phyloP scores from a whole-genome alignment of 2,329 filamentous ascomycete genomes.

The Neobulgaria alba region DNA sequence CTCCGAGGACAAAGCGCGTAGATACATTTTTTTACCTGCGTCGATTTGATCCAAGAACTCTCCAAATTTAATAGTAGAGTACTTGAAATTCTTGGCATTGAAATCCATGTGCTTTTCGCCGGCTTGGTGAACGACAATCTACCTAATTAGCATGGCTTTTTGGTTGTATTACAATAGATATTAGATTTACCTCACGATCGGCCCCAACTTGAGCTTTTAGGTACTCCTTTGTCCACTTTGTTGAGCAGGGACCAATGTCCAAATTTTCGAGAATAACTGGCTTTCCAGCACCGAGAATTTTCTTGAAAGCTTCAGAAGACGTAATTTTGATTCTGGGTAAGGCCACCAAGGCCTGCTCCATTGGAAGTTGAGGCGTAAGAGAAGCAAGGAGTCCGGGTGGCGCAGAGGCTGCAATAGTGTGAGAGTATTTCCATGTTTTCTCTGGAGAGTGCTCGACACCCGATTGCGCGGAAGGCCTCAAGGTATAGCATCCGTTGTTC shows the following conservation, averaged over 20 bases:
- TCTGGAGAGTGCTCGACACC: not conserved
- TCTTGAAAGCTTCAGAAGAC: slow-evolving; percentile 48
- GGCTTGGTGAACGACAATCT: slow-evolving; percentile 70
- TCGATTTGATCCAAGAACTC: slow-evolving; percentile 55
- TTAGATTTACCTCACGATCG: slow-evolving; percentile 46
- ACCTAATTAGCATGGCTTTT: slow-evolving; percentile 12
- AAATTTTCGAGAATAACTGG: slow-evolving; percentile 59
- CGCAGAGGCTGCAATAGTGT: slow-evolving; percentile 12
- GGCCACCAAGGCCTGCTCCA: slow-evolving; percentile 5
- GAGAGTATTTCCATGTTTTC: slow-evolving; percentile 16
- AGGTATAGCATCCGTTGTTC: slow-evolving; percentile 47
- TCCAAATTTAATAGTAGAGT: slow-evolving; percentile 59
- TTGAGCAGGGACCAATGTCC: slow-evolving; percentile 57
- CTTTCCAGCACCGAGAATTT: slow-evolving; percentile 46
- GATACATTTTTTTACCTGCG: slow-evolving; percentile 57
- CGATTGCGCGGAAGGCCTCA: slow-evolving; percentile 1
- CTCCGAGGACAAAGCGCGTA: slow-evolving; percentile 66
- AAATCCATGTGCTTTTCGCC: slow-evolving; percentile 65
- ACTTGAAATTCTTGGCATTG: slow-evolving; percentile 72
- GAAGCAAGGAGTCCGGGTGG: not conserved
- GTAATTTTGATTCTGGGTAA: slow-evolving; percentile 46
- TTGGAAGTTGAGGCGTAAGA: not conserved
- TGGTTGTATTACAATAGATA: not conserved
- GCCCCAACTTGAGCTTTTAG: slow-evolving; percentile 53
- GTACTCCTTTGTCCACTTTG: slow-evolving; percentile 61